Base-by-base conservation (phyloP, 495 filamentous ascomycete genomes). In the Pyronema domesticum region DNA sequence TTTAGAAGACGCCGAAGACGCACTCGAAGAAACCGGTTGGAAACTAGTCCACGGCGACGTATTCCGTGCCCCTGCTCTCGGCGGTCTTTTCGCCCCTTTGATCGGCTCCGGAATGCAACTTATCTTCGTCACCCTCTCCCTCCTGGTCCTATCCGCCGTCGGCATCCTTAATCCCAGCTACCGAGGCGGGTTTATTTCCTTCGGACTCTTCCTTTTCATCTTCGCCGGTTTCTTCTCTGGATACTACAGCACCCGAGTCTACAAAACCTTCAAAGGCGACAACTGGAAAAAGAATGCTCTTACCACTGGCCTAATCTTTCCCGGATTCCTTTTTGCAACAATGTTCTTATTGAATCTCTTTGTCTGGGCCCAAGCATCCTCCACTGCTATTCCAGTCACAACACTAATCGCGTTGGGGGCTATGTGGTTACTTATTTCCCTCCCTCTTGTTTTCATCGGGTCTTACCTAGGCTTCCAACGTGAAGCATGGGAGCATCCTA, bases 31-130 rank as follows among this genome's bases (percentile, higher is more conserved):
- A 58, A 86, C 85, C 15, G 89, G 89, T 39, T 95, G 89, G 89
- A 95, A 95, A 64, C 72, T 94, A 17, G 74, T 94, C n/a, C 89
- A 95, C 62, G 86, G 80, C 13, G 89, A 95, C 67, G 85, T 94
- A n/a, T 95, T 95, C 71, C 78, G 88, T 17, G 68, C 81, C 17
- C 89, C 89, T 3, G 65, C 74, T 10, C 78, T 82, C 65, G 85
- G 85, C 42, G 76, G 80, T 30, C 73, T 94, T 1, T 78, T 95
- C 33, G 89, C 88, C 3, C 88, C 89, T 0, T 71, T 95, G 10
- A 75, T 94, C 30, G 89, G 89, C 9, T 94, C 86, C 2, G 89
- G 89, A 39, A 88, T 83, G 73, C 89, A 95, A 68, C 73, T 95
- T 3, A 69, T 94, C 9, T 89, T 94, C 65, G 89, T 94, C 83